Evolutionary conservation across 2,329 filamentous ascomycete species (phyloP).

Genomic region (Colletotrichum brevisporum): DNA sequence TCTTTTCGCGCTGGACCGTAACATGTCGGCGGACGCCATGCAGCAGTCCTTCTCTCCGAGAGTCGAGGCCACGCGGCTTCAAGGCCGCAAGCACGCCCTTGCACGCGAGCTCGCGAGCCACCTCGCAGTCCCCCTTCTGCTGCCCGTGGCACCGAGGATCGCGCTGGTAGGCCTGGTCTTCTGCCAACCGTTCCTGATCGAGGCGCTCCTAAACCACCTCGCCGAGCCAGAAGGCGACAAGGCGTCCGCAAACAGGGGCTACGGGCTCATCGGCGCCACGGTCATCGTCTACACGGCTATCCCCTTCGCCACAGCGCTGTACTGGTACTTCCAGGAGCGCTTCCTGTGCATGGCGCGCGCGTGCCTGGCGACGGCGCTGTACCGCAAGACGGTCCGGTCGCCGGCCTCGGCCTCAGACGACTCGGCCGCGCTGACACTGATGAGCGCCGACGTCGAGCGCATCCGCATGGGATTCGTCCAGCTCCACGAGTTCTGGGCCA

Average conservation of each 20-base stretch:
- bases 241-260: constrained; percentile 50
- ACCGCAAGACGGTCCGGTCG: constrained; percentile 49
- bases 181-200: constrained; percentile 19
- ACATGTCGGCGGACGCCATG: not conserved
- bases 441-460: constrained; percentile 63
- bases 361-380: constrained; percentile 51
- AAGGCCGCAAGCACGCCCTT: not conserved
- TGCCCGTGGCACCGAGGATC: constrained; percentile 18
- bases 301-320: constrained; percentile 56
- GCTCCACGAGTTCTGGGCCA: constrained; percentile 60
- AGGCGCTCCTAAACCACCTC: not conserved
- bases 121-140: not conserved
- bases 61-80: not conserved
- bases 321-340: constrained; percentile 55
- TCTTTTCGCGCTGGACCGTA: constrained; percentile 12
- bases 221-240: not conserved
- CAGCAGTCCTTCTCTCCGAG: not conserved
- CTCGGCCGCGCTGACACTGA: constrained; percentile 60
- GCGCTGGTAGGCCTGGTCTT: constrained; percentile 5
- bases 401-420: constrained; percentile 44
- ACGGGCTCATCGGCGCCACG: constrained; percentile 58
- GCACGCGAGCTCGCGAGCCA: not conserved
- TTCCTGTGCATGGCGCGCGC: constrained; percentile 49
- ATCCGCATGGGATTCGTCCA: constrained; percentile 51
- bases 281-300: constrained; percentile 57